These are phyloP conservation scores for Oehlia diaphana DNA, from an alignment of 192 early-diverging fungal genomes.

Conservation along the genomic window DNA sequence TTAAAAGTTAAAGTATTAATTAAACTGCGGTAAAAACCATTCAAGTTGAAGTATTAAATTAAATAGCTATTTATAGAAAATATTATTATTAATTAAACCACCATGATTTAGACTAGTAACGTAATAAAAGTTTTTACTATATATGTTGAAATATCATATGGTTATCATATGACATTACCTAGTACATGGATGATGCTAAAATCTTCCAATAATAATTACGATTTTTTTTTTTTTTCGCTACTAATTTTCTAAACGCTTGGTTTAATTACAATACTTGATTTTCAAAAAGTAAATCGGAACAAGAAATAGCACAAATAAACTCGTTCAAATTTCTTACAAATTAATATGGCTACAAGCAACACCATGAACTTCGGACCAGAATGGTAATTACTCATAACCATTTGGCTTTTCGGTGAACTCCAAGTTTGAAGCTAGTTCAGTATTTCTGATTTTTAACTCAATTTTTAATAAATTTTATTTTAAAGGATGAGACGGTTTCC, in stretches of 20 bases:
- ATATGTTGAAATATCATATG: too few relatives aligned
- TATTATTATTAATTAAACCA: too few relatives aligned
- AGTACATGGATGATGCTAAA: too few relatives aligned
- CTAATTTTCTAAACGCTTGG: neutral
- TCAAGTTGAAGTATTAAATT: too few relatives aligned
- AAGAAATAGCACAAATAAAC: neutral
- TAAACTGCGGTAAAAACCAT: too few relatives aligned
- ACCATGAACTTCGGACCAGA: conserved; percentile 84
- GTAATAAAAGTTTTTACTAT: too few relatives aligned
- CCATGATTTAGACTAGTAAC: too few relatives aligned
- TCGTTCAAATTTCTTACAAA: neutral
- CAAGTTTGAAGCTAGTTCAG: neutral
- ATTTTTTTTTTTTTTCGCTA: neutral
- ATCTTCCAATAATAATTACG: too few relatives aligned
- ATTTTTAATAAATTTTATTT: neutral
- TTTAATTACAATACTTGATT: neutral
- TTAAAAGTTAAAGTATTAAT: too few relatives aligned
- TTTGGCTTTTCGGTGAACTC: neutral
- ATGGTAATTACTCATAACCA: conserved; percentile 50
- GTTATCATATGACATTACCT: too few relatives aligned
- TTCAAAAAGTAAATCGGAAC: neutral
- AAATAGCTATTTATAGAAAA: too few relatives aligned
- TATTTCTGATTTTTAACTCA: neutral
- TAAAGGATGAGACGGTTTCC: conserved; percentile 33
- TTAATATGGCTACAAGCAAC: conserved; percentile 35